Percentiles rank a stretch among this genome's conserved stretches.
These are phyloP conservation scores for Trichophyton rubrum DNA, from an alignment of 2,329 filamentous ascomycete genomes.

Conservation along the genomic window DNA sequence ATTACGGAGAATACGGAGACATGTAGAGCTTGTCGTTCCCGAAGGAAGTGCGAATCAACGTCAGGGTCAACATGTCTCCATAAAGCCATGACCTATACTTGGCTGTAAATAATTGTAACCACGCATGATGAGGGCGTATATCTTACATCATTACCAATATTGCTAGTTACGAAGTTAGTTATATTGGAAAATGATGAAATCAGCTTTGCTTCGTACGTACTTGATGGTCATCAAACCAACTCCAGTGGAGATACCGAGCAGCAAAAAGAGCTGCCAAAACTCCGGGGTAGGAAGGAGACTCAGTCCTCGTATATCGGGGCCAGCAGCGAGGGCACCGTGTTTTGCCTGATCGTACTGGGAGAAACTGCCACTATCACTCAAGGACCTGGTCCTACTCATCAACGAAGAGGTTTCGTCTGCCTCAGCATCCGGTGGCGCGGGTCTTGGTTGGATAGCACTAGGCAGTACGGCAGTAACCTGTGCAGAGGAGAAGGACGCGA, in stretches of 20 bases:
- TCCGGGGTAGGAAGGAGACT: constrained; percentile 57
- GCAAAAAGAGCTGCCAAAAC: constrained; percentile 82
- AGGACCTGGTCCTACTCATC: constrained; percentile 50
- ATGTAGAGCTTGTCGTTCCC: constrained; percentile 73
- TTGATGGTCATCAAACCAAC: constrained; percentile 99
- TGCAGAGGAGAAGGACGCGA: constrained; percentile 20
- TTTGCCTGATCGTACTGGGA: neutral
- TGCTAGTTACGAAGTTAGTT: constrained; percentile 41
- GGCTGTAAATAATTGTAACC: constrained; percentile 7
- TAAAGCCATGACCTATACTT: constrained; percentile 52
- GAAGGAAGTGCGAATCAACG: constrained; percentile 60
- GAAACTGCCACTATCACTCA: constrained; percentile 21
- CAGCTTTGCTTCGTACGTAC: constrained; percentile 41
- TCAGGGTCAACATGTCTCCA: constrained; percentile 76
- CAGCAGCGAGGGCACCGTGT: constrained; percentile 55
- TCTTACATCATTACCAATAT: constrained; percentile 74
- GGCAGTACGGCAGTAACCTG: constrained; percentile 11
- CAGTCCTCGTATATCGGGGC: constrained; percentile 82
- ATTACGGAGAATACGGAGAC: constrained; percentile 86
- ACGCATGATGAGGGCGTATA: neutral
- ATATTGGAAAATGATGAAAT: constrained; percentile 15
- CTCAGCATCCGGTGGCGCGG: constrained; percentile 22
- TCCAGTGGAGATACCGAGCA: constrained; percentile 83
- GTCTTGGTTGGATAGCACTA: constrained; percentile 15
- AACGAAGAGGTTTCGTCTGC: constrained; percentile 70